Conservation (phyloP, 2,329 filamentous ascomycete species). For the Zymoseptoria tritici region DNA sequence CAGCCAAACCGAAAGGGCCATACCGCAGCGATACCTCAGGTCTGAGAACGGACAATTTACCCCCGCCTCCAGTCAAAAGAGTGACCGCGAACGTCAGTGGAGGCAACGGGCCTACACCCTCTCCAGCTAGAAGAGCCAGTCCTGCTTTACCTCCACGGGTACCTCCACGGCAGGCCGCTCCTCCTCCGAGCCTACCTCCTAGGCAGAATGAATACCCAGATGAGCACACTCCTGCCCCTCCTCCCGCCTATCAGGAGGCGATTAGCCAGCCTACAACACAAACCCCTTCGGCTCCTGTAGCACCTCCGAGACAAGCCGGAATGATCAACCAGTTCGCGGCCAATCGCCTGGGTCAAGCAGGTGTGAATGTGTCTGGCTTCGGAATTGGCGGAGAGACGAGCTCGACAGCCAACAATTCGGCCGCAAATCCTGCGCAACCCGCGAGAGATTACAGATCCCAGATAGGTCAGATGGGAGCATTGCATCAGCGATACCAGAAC, state of each 20-base stretch:
- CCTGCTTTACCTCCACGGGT: constrained; percentile 7
- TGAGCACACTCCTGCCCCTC: constrained; percentile 38
- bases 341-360: constrained; percentile 61
- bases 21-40: constrained; percentile 66
- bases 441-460: constrained; percentile 24
- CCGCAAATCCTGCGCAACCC: constrained; percentile 17
- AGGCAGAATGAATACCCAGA: constrained; percentile 51
- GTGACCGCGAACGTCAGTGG: constrained; percentile 20
- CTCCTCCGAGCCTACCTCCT: constrained; percentile 64
- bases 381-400: constrained; percentile 52
- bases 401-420: constrained; percentile 18
- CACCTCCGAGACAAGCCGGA: not conserved
- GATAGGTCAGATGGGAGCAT: constrained; percentile 7
- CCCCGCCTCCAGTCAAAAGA: constrained; percentile 59
- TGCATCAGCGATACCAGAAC: constrained; percentile 7
- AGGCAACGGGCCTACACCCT: constrained; percentile 17
- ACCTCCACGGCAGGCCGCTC: constrained; percentile 20
- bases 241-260: constrained; percentile 43
- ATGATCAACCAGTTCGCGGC: constrained; percentile 53
- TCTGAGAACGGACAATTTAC: constrained; percentile 59
- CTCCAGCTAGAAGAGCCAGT: constrained; percentile 14
- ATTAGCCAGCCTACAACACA: constrained; percentile 16
- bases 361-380: constrained; percentile 69
- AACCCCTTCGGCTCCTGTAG: constrained; percentile 15
- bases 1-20: constrained; percentile 49